These are phyloP conservation scores for Pisolithus sp. DNA, from an alignment of 768 basidiomycete genomes.

Conservation along the genomic window DNA sequence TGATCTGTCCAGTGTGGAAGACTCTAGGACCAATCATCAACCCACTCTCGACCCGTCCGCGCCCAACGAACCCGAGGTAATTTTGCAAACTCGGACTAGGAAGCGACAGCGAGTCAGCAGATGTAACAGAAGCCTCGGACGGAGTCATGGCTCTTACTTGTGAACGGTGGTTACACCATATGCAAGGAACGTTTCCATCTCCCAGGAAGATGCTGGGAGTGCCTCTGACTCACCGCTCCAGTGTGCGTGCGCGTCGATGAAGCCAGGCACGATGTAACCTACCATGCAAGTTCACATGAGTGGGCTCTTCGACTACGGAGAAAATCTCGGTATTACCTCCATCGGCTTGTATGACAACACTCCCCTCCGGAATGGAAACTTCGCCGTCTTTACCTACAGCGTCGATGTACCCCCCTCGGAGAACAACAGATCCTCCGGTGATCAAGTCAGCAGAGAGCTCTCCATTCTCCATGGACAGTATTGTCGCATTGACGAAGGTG, in stretches of 20 bases:
- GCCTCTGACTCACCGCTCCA: slow-evolving; percentile 48
- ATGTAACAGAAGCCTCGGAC: neutral
- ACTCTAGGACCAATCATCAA: slow-evolving; percentile 65
- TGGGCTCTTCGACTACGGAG: neutral
- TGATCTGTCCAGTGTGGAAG: slow-evolving; percentile 60
- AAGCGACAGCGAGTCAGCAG: neutral
- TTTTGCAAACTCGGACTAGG: slow-evolving; percentile 58
- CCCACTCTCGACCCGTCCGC: slow-evolving; percentile 63
- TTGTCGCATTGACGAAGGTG: slow-evolving; percentile 60
- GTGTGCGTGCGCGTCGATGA: slow-evolving; percentile 73
- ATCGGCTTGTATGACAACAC: slow-evolving; percentile 48
- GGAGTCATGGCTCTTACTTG: slow-evolving; percentile 41
- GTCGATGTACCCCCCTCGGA: slow-evolving; percentile 54
- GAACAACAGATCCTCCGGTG: slow-evolving; percentile 43
- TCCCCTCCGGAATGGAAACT: slow-evolving; percentile 31
- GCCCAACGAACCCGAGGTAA: slow-evolving; percentile 57
- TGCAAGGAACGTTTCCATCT: slow-evolving; percentile 67
- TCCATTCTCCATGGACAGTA: slow-evolving; percentile 63
- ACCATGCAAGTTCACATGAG: slow-evolving; percentile 2
- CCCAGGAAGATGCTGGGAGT: slow-evolving; percentile 66
- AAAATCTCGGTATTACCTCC: slow-evolving; percentile 40
- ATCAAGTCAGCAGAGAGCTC: slow-evolving; percentile 44
- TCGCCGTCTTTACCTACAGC: slow-evolving; percentile 33
- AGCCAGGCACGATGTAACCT: slow-evolving; percentile 67
- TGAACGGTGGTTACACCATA: slow-evolving; percentile 74